Evolutionary conservation across 208 protist species (phyloP).

Genomic region (Trypanosoma rangeli): DNA sequence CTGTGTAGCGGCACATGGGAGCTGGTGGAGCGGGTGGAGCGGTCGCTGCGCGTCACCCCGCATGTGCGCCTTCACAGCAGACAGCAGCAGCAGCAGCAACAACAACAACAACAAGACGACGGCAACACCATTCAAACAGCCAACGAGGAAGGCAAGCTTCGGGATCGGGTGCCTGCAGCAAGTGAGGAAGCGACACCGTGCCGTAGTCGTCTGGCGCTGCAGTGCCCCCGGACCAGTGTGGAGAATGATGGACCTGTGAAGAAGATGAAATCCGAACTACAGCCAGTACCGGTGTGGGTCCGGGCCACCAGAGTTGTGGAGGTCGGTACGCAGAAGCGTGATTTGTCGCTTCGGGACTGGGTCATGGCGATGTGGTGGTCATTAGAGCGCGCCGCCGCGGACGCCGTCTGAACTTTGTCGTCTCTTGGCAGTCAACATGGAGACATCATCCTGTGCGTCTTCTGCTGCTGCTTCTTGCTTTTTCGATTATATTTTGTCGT

Average conservation of each 20-base stretch:
- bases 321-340: background rate
- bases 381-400: conserved; percentile 4
- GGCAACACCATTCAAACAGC: background rate
- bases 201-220: background rate
- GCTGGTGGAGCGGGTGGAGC: conserved; percentile 39
- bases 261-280: background rate
- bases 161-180: background rate
- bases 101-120: background rate
- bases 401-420: background rate
- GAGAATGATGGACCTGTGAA: background rate
- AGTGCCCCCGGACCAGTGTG: too few species aligned
- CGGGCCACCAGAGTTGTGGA: background rate
- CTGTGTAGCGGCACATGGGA: conserved; percentile 36
- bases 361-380: conserved; percentile 20
- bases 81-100: background rate
- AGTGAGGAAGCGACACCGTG: background rate
- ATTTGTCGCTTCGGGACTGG: background rate
- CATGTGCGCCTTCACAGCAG: conserved; percentile 16
- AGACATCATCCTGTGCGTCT: background rate
- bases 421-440: background rate
- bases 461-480: background rate
- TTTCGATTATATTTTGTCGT: background rate
- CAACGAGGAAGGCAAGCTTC: background rate
- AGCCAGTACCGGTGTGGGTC: background rate
- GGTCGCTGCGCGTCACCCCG: conserved; percentile 12